Evolutionary conservation across 2,329 filamentous ascomycete genomes (phyloP).

Genomic region (Colletotrichum graminicola): DNA sequence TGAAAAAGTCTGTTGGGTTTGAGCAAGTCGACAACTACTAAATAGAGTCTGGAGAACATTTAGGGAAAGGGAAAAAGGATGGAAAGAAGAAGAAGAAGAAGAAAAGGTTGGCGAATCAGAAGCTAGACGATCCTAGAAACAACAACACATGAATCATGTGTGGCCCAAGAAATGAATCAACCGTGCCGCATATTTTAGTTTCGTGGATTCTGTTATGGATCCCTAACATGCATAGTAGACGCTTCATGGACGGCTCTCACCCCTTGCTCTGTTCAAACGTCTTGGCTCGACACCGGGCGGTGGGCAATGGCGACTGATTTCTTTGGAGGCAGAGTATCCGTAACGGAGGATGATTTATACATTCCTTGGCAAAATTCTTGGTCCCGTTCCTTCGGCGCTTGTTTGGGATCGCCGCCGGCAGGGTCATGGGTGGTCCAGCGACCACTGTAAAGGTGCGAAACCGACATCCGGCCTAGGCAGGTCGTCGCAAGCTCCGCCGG

Average conservation of each 20-base stretch:
- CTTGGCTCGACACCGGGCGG: background rate
- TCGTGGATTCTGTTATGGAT: background rate
- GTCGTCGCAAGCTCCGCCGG: no score
- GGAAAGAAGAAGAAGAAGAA: background rate
- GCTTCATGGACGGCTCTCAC: background rate
- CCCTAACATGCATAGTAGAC: background rate
- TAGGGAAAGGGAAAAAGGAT: no score
- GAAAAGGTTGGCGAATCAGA: conserved; percentile 11
- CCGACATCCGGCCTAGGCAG: background rate
- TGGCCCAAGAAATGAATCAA: background rate
- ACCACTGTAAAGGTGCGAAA: conserved; percentile 3
- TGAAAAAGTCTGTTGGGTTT: no score
- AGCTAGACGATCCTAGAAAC: conserved; percentile 20
- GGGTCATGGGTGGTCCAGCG: background rate
- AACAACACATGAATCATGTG: conserved; percentile 16
- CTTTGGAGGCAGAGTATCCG: background rate
- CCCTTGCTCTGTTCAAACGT: background rate
- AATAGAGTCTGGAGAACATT: background rate
- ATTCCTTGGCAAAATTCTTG: background rate
- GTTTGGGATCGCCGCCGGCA: background rate
- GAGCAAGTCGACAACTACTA: background rate
- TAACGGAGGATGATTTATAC: no score
- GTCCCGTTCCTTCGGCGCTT: background rate
- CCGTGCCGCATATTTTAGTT: background rate
- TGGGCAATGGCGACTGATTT: background rate